Evolutionary conservation across 1,139 yeast genomes (phyloP).

Genomic region (Saccharomyces hybrid): DNA sequence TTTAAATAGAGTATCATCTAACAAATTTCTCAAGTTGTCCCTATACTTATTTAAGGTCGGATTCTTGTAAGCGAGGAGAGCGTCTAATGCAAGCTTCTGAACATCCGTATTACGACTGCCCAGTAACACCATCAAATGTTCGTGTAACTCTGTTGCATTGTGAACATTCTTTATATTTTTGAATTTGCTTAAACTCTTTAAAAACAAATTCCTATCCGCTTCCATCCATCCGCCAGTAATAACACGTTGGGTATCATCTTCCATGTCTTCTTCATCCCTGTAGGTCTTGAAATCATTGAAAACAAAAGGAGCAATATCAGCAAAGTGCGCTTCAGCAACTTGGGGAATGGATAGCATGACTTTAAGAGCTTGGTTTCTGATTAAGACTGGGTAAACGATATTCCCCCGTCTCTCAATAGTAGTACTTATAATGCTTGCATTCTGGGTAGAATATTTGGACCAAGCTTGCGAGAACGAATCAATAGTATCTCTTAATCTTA

Average conservation of each 20-base stretch:
- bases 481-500: conserved; percentile 34
- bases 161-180: conserved; percentile 51
- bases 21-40: conserved; percentile 63
- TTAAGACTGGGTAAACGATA: conserved; percentile 26
- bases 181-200: conserved; percentile 59
- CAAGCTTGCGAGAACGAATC: conserved; percentile 25
- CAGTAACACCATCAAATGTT: conserved; percentile 48
- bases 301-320: conserved; percentile 49
- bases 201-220: conserved; percentile 52
- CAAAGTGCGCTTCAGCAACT: conserved; percentile 58
- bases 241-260: conserved; percentile 9
- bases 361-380: conserved; percentile 29
- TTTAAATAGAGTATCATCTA: conserved; percentile 76
- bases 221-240: conserved; percentile 42
- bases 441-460: conserved; percentile 24
- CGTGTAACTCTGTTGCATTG: conserved; percentile 46
- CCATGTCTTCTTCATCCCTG: conserved; percentile 30
- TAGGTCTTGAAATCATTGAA: conserved; percentile 30
- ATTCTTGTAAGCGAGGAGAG: conserved; percentile 60
- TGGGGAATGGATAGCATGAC: conserved; percentile 50
- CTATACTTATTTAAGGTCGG: conserved; percentile 55
- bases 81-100: conserved; percentile 67
- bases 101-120: conserved; percentile 55
- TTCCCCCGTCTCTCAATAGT: conserved; percentile 35
- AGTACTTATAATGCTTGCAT: conserved; percentile 35